phyloP scores from a whole-genome alignment of 805 yeast species.

The Huiozyma naganishii region DNA sequence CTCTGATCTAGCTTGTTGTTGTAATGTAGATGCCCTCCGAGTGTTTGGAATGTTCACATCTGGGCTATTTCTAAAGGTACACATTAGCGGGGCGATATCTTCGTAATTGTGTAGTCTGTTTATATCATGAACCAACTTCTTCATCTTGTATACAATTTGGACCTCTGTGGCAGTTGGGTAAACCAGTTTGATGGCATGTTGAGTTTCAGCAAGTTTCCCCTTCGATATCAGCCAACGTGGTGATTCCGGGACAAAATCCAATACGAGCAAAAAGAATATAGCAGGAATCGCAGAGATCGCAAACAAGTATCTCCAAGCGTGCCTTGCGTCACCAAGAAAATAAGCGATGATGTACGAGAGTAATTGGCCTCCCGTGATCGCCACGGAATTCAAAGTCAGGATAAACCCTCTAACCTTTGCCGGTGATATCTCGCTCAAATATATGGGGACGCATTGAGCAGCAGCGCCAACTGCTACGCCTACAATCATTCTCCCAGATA shows the following conservation, averaged over 20 bases:
- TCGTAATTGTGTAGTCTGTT: constrained; percentile 25
- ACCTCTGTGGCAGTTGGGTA: constrained; percentile 33
- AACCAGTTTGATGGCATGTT: constrained; percentile 35
- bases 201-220: constrained; percentile 27
- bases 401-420: constrained; percentile 31
- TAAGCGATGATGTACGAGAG: constrained; percentile 30
- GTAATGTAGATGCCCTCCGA: background rate
- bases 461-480: constrained; percentile 71
- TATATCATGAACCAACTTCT: constrained; percentile 37
- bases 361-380: constrained; percentile 42
- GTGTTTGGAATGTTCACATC: background rate
- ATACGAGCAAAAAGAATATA: constrained; percentile 26
- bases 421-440: constrained; percentile 42
- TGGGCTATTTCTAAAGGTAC: background rate
- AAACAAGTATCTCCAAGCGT: constrained; percentile 32
- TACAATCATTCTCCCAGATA: constrained; percentile 48
- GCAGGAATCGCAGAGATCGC: constrained; percentile 35
- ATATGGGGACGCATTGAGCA: constrained; percentile 55
- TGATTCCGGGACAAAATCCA: constrained; percentile 40
- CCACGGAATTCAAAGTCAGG: constrained; percentile 30
- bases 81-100: constrained; percentile 6
- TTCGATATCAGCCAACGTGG: constrained; percentile 35
- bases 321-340: constrained; percentile 15
- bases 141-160: constrained; percentile 37
- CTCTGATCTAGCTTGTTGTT: background rate